Base-by-base conservation (phyloP, 306 rosid species). In the Fragaria nilgerrensis region DNA sequence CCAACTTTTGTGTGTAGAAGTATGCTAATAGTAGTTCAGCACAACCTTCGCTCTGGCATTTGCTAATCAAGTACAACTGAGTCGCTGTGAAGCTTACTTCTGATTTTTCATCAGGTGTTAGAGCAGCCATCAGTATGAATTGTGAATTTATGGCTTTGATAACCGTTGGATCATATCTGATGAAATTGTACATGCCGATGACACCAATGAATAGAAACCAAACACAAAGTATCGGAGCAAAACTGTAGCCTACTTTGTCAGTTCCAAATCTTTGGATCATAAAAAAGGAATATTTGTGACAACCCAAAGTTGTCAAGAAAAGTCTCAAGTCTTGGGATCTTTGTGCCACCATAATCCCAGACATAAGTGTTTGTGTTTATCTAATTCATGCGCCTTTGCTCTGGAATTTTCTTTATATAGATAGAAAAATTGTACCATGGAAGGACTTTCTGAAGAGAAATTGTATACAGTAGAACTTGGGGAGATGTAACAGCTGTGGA, bases 251-350 rank as follows among this genome's bases (percentile, higher is more conserved):
- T 0, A 91, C 97, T 86, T 87, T 91, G 59, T 91, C 92, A 1
- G 96, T 93, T 82, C 98, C 98, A 37, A 91, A 86, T 74, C 97
- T 91, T 48, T 93, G 97, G 64, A 80, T 72, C 87, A 82, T 75
- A n/a, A 82, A 91, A 93, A 0, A 93, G 84, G 32, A 36, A 47
- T 44, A 44, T 47, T 11, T 12, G 50, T 47, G 50, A 47, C 50
- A 47, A 47, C 50, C 50, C 3, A 47, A 2, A 13, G 48, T 44
- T 44, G 44, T 44, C 14, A 44, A 44, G 3, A 44, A 44, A 44
- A 44, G 48, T 11, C n/a, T n/a, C 3, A 9, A 67, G 39, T 78
- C 39, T 68, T 43, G 47, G 48, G 47, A 25, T 64, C 2, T 36
- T 50, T 61, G 25, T 75, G 83, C 82, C 87, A 72, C 66, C 80